Evolutionary conservation across 164 flowering plant species (phyloP).

Genomic region (Brasenia schreberi): DNA sequence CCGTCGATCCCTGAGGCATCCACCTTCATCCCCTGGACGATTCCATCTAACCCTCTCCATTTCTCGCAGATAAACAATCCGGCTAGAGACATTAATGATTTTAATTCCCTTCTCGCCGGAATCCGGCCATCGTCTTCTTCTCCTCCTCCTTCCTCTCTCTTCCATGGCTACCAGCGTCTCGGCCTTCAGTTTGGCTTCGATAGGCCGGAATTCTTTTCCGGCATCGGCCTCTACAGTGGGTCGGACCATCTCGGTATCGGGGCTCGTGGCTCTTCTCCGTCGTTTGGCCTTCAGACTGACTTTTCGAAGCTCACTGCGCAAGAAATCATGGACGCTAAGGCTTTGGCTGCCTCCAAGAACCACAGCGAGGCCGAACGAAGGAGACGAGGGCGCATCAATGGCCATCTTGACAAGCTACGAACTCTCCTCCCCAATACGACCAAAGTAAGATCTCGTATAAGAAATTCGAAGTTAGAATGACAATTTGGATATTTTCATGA

Average conservation of each 20-base stretch:
- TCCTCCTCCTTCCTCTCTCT: slow-evolving; percentile 14
- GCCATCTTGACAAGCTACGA: slow-evolving; percentile 78
- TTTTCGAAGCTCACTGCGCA: slow-evolving; percentile 78
- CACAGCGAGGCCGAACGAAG: slow-evolving; percentile 97
- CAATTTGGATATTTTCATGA: not conserved
- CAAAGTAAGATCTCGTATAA: slow-evolving; percentile 40
- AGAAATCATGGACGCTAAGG: slow-evolving; percentile 98
- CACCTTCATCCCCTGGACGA: slow-evolving; percentile 45
- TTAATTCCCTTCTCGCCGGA: slow-evolving; percentile 23
- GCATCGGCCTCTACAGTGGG: slow-evolving; percentile 17
- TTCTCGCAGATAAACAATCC: slow-evolving; percentile 15
- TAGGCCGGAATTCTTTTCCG: slow-evolving; percentile 26
- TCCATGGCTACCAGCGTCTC: not conserved
- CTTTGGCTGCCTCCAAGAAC: slow-evolving; percentile 93
- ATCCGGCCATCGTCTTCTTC: slow-evolving; percentile 21
- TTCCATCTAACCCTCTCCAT: slow-evolving; percentile 39
- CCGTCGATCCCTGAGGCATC: slow-evolving; percentile 33
- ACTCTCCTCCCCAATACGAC: slow-evolving; percentile 90
- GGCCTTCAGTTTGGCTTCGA: slow-evolving; percentile 53
- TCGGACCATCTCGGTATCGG: slow-evolving; percentile 46
- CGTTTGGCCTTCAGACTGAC: slow-evolving; percentile 61
- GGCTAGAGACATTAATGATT: slow-evolving; percentile 20
- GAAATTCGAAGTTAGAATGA: not conserved
- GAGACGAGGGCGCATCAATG: slow-evolving; percentile 88
- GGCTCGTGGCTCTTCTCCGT: slow-evolving; percentile 32